These are phyloP conservation scores for Sarocladium kiliense DNA, from an alignment of 2,329 filamentous ascomycete species.

Conservation along the genomic window DNA sequence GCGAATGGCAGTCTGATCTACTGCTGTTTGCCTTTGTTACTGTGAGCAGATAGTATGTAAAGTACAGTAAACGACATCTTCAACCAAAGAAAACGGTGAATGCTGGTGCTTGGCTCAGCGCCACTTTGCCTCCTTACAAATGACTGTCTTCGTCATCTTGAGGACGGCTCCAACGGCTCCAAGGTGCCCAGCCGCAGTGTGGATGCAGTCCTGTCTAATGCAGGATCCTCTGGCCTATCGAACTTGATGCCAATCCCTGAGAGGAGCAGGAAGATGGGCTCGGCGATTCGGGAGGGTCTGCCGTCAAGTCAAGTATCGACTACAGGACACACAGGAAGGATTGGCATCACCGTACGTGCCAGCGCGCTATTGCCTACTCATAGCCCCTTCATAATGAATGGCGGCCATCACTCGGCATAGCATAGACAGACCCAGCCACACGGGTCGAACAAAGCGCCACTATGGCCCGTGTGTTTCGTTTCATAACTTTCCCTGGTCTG, in stretches of 20 bases:
- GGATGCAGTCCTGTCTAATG: neutral
- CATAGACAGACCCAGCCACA: neutral
- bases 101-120: neutral
- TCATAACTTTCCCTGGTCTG: neutral
- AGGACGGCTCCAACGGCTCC: neutral
- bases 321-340: neutral
- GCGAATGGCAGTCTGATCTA: neutral
- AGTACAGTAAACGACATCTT: neutral
- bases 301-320: neutral
- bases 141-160: neutral
- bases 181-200: neutral
- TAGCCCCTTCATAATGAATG: neutral
- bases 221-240: neutral
- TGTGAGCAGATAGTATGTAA: neutral
- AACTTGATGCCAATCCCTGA: neutral
- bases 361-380: neutral
- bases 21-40: neutral
- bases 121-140: neutral
- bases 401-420: neutral
- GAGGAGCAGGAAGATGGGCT: no score
- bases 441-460: neutral
- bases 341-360: neutral
- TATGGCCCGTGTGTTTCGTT: neutral
- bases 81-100: neutral
- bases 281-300: constrained; percentile 1